Evolutionary conservation across 495 filamentous ascomycete species (phyloP).

Genomic region (Filosporella fistucella): DNA sequence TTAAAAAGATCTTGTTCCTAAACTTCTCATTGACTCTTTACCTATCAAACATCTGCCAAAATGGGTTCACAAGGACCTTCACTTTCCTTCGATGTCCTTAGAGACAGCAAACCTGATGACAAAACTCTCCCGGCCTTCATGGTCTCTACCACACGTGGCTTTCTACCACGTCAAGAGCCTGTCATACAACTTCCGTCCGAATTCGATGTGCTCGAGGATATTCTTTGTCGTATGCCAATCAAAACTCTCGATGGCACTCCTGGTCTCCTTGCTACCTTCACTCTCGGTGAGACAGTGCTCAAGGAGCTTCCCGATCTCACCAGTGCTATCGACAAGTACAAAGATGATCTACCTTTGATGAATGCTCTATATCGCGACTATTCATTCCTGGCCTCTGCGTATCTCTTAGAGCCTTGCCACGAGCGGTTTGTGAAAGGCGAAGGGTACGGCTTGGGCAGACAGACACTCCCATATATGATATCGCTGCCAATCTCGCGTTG

Average conservation of each 20-base stretch:
- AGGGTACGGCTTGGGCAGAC: slow-evolving; percentile 69
- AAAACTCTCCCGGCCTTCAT: slow-evolving; percentile 73
- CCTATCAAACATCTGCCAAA: slow-evolving; percentile 4
- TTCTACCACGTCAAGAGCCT: slow-evolving; percentile 64
- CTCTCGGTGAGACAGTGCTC: slow-evolving; percentile 63
- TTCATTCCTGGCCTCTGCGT: slow-evolving; percentile 81
- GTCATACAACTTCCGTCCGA: slow-evolving; percentile 56
- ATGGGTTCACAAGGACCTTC: slow-evolving; percentile 23
- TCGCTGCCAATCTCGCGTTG: slow-evolving; percentile 71
- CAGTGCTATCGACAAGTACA: slow-evolving; percentile 62
- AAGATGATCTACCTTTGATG: slow-evolving; percentile 64
- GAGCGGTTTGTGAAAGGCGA: slow-evolving; percentile 61
- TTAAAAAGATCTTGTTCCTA: neutral
- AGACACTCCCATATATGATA: slow-evolving; percentile 63
- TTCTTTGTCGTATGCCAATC: slow-evolving; percentile 73
- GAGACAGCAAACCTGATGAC: slow-evolving; percentile 54
- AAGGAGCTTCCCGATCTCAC: slow-evolving; percentile 71
- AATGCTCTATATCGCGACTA: slow-evolving; percentile 88
- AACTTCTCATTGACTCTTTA: neutral
- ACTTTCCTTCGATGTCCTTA: slow-evolving; percentile 42
- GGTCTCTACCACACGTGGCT: slow-evolving; percentile 79
- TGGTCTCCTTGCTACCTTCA: slow-evolving; percentile 69
- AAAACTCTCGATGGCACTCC: slow-evolving; percentile 61
- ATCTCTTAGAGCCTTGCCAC: slow-evolving; percentile 93
- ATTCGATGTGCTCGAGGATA: slow-evolving; percentile 62